These are phyloP conservation scores for Saccharomycopsis synnaedendra DNA, from an alignment of 805 yeast genomes.

Conservation along the genomic window DNA sequence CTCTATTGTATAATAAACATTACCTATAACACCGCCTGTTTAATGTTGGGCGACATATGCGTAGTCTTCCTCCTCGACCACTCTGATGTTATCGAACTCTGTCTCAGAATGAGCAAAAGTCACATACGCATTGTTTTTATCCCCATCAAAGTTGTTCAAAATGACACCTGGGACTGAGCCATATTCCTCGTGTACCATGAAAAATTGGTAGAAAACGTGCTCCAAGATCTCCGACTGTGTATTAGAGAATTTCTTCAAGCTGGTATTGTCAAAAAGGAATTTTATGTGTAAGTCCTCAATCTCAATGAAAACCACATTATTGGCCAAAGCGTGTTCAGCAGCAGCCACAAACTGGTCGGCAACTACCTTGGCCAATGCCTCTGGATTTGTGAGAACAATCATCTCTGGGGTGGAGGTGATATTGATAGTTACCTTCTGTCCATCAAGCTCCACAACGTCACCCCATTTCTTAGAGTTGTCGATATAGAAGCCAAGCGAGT, in stretches of 20 bases:
- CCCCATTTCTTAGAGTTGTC: slow-evolving; percentile 1
- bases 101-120: slow-evolving; percentile 7
- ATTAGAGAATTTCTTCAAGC: not conserved
- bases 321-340: slow-evolving; percentile 9
- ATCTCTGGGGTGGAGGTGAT: slow-evolving; percentile 8
- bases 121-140: slow-evolving; percentile 11
- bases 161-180: slow-evolving; percentile 14
- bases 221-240: slow-evolving; percentile 5
- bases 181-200: slow-evolving; percentile 8
- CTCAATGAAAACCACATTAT: slow-evolving; percentile 10
- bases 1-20: too few relatives aligned
- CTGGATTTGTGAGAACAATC: slow-evolving; percentile 6
- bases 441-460: slow-evolving; percentile 5
- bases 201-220: slow-evolving; percentile 5
- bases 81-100: not conserved
- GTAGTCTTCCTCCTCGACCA: slow-evolving; percentile 12
- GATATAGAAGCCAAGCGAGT: slow-evolving; percentile 7
- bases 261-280: slow-evolving; percentile 2
- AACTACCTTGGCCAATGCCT: slow-evolving; percentile 1
- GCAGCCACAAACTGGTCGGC: slow-evolving; percentile 5
- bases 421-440: slow-evolving; percentile 6
- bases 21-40: not conserved
- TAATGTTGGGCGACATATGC: slow-evolving; percentile 7
- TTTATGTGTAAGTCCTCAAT: slow-evolving; percentile 11
- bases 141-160: slow-evolving; percentile 14